These are phyloP conservation scores for Mallotus japonicus DNA, from an alignment of 441 rosid species.

Conservation along the genomic window DNA sequence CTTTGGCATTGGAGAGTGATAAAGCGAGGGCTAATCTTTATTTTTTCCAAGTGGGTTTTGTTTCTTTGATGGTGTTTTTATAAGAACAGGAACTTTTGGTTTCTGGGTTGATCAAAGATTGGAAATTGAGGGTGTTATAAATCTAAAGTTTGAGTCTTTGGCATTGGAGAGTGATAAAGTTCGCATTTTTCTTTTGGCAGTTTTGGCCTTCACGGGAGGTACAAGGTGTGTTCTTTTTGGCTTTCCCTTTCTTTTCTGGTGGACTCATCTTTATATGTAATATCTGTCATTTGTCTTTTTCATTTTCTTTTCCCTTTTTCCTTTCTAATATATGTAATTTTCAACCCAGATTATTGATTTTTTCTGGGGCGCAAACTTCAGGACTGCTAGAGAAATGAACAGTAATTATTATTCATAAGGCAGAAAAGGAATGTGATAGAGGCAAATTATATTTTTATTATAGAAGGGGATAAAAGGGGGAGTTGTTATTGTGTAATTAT, in stretches of 20 bases:
- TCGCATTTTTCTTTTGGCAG: neutral
- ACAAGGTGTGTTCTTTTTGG: constrained; percentile 20
- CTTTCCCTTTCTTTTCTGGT: neutral
- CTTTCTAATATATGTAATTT: neutral
- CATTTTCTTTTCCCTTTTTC: too few species aligned
- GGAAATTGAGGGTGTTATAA: neutral
- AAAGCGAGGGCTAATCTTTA: neutral
- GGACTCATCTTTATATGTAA: neutral
- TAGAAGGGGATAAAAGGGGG: neutral
- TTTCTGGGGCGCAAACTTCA: neutral
- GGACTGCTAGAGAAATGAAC: neutral
- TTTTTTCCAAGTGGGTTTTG: neutral
- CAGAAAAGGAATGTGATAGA: neutral
- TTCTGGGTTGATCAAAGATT: neutral
- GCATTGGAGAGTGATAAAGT: neutral
- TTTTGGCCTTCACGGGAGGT: constrained; percentile 10
- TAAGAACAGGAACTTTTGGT: neutral
- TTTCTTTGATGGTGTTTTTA: too few species aligned
- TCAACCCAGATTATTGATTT: neutral
- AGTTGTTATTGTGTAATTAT: neutral
- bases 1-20: too few species aligned
- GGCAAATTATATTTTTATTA: neutral
- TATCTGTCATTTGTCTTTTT: neutral
- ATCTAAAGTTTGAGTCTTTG: neutral
- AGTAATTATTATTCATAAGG: neutral